These are phyloP conservation scores for Diddensiella transvaalensis DNA, from an alignment of 805 yeast species.

Conservation along the genomic window DNA sequence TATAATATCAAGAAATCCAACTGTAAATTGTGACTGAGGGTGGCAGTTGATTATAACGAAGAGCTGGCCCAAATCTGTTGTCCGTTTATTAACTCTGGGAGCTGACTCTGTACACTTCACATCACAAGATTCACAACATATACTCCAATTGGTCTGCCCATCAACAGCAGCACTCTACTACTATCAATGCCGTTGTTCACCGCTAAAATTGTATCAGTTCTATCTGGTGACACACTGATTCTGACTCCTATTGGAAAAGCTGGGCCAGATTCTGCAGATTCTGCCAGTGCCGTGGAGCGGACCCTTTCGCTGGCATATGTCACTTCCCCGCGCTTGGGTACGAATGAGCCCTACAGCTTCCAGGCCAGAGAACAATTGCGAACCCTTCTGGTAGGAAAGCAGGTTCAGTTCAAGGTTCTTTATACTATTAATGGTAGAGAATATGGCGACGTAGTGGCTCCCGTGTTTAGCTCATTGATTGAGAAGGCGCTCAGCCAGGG, in stretches of 20 bases:
- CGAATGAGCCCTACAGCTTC: constrained; percentile 44
- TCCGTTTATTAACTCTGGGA: too few species aligned
- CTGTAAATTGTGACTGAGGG: too few species aligned
- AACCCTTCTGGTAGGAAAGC: constrained; percentile 59
- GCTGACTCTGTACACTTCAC: too few species aligned
- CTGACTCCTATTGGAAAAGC: constrained; percentile 43
- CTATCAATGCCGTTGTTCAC: constrained; percentile 6
- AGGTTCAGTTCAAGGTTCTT: constrained; percentile 53
- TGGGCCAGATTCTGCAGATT: constrained; percentile 33
- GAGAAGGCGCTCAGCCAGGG: constrained; percentile 58
- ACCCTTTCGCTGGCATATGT: constrained; percentile 62
- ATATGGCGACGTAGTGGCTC: constrained; percentile 68
- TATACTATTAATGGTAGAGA: constrained; percentile 53
- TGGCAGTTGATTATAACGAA: too few species aligned
- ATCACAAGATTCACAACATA: too few species aligned
- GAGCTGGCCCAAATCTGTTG: too few species aligned
- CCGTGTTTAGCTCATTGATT: constrained; percentile 56
- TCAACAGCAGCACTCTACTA: too few species aligned
- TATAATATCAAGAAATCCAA: too few species aligned
- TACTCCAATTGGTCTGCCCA: too few species aligned
- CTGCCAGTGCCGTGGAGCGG: constrained; percentile 43
- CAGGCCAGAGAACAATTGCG: constrained; percentile 62
- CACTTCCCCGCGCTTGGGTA: constrained; percentile 50
- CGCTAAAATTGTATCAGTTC: constrained; percentile 67
- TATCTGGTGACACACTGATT: constrained; percentile 68